A percentile compares a stretch with the other conserved stretches of the same genome.
Evolutionary conservation across 2,329 filamentous ascomycete species (phyloP).

Genomic region (Fusarium vanettenii): DNA sequence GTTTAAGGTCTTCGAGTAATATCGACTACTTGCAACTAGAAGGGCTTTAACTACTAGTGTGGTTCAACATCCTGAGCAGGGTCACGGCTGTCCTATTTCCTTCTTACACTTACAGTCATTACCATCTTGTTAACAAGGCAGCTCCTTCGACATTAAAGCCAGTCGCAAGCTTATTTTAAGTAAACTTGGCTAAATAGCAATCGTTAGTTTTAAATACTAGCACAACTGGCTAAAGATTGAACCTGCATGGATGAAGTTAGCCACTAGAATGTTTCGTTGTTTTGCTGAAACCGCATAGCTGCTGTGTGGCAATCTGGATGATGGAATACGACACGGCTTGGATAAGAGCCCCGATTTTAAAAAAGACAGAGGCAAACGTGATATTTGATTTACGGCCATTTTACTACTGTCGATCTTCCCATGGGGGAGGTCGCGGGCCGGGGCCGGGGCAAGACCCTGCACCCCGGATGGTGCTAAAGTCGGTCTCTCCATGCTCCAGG

Average conservation of each 20-base stretch:
- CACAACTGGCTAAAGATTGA: neutral
- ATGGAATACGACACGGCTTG: too few relatives aligned
- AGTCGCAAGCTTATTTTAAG: neutral
- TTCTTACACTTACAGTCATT: neutral
- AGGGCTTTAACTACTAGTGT: neutral
- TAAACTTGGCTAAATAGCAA: neutral
- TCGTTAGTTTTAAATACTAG: neutral
- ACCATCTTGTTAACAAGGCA: neutral
- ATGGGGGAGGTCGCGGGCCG: neutral
- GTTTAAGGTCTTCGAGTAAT: constrained; percentile 45
- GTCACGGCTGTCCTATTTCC: neutral
- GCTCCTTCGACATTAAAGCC: neutral
- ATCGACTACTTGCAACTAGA: neutral
- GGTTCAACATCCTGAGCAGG: too few relatives aligned
- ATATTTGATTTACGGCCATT: too few relatives aligned
- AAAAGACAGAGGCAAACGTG: too few relatives aligned
- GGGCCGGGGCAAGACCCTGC: neutral
- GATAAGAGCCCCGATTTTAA: too few relatives aligned
- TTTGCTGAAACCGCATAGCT: neutral
- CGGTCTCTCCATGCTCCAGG: neutral
- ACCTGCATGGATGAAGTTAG: neutral
- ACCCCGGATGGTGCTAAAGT: neutral
- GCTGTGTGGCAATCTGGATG: too few relatives aligned
- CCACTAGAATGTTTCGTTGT: neutral
- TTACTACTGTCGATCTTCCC: neutral